A percentile compares a stretch with the other conserved stretches of the same genome.
phyloP scores from a whole-genome alignment of 306 rosid species.

The Fragaria ananassa region DNA sequence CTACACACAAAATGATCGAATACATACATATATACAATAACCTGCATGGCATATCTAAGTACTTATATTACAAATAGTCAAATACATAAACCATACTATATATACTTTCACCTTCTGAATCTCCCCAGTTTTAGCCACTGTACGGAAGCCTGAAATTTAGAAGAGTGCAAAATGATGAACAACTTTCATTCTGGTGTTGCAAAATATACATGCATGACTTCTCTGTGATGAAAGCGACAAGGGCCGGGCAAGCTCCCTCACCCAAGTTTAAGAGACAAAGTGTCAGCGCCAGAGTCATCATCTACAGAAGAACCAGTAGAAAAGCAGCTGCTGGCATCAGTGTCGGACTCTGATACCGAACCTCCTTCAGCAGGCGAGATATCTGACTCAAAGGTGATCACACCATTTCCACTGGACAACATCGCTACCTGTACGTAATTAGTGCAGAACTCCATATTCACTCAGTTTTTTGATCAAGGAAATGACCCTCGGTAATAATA shows the following conservation, averaged over 20 bases:
- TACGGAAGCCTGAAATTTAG: neutral
- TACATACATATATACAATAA: neutral
- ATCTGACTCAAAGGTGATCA: conserved; percentile 12
- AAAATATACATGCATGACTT: neutral
- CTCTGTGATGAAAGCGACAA: neutral
- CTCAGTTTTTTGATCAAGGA: neutral
- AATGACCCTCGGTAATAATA: neutral
- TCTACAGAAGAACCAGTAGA: conserved; percentile 17
- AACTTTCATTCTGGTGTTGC: neutral
- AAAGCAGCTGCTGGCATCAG: conserved; percentile 12
- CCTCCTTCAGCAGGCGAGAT: conserved; percentile 14
- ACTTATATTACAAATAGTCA: neutral
- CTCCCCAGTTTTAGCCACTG: neutral
- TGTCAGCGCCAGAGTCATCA: conserved; percentile 25
- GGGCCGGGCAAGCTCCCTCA: neutral
- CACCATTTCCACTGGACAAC: conserved; percentile 8
- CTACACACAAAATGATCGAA: neutral
- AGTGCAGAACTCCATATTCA: neutral
- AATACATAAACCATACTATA: neutral
- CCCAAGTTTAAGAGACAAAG: conserved; percentile 27
- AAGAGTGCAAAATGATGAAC: neutral
- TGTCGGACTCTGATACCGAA: conserved; percentile 25
- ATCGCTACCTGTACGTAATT: conserved; percentile 21
- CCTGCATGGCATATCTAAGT: neutral
- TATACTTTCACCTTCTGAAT: neutral